Base-by-base conservation (phyloP, 2,329 filamentous ascomycete genomes). In the Alternaria brassicicola region DNA sequence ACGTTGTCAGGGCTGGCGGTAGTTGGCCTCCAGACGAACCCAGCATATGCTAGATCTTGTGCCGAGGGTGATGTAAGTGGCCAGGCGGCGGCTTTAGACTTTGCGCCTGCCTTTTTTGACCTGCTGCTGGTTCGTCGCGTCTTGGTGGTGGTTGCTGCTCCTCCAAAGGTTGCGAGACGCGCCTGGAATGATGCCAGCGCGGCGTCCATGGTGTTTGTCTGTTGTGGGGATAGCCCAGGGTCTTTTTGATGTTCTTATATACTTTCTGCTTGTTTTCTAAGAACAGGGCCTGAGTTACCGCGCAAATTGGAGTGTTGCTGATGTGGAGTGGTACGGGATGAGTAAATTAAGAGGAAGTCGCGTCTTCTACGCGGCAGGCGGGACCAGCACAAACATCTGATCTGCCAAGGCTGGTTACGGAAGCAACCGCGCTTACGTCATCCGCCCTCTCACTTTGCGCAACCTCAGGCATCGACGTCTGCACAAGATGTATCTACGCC, bases 1-100 rank as follows among this genome's bases (percentile, higher is more conserved):
- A 91, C 91, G 76, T 98, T 98, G 77, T 99, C 95, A 35, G 89
- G 89, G 71, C 88, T 91, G 45, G 86, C 84, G 50, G 86, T 83
- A 13, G 86, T 87, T 2, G 95, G 94, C 60, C 88, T 86, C 79
- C 92, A 98, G 79, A 89, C 95, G 80, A 99, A 97, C 35, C 95
- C 95, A 55, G 95, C 94, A 72, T 86, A 88, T 4, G 95, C 94
- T 69, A 99, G 88, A 90, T 89, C 85, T 65, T 86, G 83, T 12
- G 89, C 83, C 1, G 86, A 82, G 1, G 91, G 86, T 26, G 80
- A 83, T 63, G 85, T 83, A 76, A 97, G 92, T 21, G 94, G 93
- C 95, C 95, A 99, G 75, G 76, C 72, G 75, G 76, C 72, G 7
- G 75, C 68, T 39, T 70, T 74, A 23, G 65, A 52, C 50, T 73